A percentile compares a stretch with the other conserved stretches of the same genome.
Evolutionary conservation across 73 alveolate species (phyloP).

Genomic region (Urostyla sp.): DNA sequence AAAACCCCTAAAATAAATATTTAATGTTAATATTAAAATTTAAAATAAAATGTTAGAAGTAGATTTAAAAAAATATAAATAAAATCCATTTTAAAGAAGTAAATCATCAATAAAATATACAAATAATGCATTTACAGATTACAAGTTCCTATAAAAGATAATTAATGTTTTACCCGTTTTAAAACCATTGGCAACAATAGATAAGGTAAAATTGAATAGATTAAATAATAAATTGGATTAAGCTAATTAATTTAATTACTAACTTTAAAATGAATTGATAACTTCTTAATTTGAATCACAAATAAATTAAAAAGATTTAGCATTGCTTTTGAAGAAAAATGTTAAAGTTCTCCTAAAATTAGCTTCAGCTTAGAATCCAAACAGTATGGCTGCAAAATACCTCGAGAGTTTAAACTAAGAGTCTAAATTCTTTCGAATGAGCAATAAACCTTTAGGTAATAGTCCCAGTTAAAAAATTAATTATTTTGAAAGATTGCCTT

Average conservation of each 20-base stretch:
- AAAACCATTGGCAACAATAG: constrained; percentile 33
- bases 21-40: too few species aligned
- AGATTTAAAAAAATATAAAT: too few species aligned
- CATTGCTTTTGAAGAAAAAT: constrained; percentile 15
- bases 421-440: constrained; percentile 9
- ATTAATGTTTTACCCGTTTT: constrained; percentile 19
- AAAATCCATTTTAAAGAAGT: too few species aligned
- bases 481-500: neutral
- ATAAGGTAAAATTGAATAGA: constrained; percentile 24
- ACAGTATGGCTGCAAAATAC: neutral
- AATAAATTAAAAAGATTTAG: neutral
- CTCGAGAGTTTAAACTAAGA: neutral
- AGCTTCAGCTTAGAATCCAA: constrained; percentile 7
- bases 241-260: neutral
- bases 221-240: neutral
- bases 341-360: constrained; percentile 22
- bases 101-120: constrained; percentile 41
- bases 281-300: neutral
- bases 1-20: too few species aligned
- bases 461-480: neutral
- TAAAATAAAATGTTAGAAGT: too few species aligned
- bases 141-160: constrained; percentile 15
- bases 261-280: constrained; percentile 7
- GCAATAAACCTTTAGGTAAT: constrained; percentile 31
- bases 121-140: constrained; percentile 12